Conservation (phyloP, 2,329 filamentous ascomycete species). For the Cladophialophora immunda region DNA sequence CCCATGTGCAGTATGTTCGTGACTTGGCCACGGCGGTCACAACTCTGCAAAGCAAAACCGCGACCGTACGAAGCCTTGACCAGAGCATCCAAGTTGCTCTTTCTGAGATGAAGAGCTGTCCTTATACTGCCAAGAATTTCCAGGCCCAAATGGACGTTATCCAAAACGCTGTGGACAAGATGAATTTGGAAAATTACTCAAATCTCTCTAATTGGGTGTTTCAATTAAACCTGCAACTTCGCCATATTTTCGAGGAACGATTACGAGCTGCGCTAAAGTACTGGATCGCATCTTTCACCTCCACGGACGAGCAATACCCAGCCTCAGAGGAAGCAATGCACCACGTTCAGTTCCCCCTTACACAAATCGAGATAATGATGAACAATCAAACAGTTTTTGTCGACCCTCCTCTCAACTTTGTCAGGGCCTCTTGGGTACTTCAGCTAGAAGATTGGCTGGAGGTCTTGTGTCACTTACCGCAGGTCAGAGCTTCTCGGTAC, state of each 20-base stretch:
- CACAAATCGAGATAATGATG: conserved; percentile 95
- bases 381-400: conserved; percentile 97
- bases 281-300: conserved; percentile 88
- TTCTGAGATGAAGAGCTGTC: conserved; percentile 81
- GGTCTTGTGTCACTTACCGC: conserved; percentile 88
- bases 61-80: conserved; percentile 79
- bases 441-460: conserved; percentile 95
- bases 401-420: conserved; percentile 90
- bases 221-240: conserved; percentile 84
- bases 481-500: conserved; percentile 94
- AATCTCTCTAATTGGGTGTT: conserved; percentile 92
- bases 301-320: conserved; percentile 46
- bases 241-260: conserved; percentile 79
- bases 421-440: conserved; percentile 89
- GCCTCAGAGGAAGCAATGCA: conserved; percentile 40
- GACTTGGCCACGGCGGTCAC: conserved; percentile 90
- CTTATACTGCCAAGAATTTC: conserved; percentile 83
- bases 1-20: conserved; percentile 94
- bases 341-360: conserved; percentile 54
- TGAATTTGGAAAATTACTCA: conserved; percentile 95
- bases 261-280: conserved; percentile 83
- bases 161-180: conserved; percentile 91
- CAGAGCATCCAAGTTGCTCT: conserved; percentile 82
- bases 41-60: conserved; percentile 85
- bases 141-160: conserved; percentile 82